Conservation (phyloP, 441 rosid genomes). For the Bruguiera hainesii region DNA sequence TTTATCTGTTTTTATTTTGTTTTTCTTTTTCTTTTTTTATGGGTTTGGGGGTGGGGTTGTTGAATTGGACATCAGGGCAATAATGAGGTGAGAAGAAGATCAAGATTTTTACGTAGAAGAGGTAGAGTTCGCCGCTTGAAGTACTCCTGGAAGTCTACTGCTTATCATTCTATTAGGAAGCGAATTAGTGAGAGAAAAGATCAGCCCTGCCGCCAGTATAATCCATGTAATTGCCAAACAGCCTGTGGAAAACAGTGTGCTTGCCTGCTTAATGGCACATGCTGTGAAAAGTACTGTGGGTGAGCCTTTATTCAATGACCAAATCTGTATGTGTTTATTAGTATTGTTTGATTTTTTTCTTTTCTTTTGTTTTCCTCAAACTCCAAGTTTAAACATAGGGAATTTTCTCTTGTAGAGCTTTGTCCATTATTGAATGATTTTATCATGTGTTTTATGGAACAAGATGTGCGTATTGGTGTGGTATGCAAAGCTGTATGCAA, state of each 20-base stretch:
- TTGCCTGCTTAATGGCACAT: conserved; percentile 88
- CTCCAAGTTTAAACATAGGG: neutral
- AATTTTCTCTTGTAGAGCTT: neutral
- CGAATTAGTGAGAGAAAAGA: conserved; percentile 91
- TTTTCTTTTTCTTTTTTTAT: neutral
- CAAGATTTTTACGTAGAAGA: conserved; percentile 89
- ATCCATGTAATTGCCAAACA: conserved; percentile 91
- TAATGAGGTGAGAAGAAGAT: conserved; percentile 88
- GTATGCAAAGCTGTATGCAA: too few relatives aligned
- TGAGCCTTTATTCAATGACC: conserved; percentile 36
- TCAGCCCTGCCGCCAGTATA: conserved; percentile 98
- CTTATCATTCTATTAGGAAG: conserved; percentile 94
- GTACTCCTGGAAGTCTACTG: conserved; percentile 99
- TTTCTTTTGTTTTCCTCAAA: neutral
- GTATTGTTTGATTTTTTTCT: neutral
- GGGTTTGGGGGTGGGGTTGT: conserved; percentile 7
- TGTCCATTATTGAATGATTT: neutral
- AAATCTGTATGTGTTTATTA: neutral
- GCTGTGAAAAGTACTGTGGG: conserved; percentile 99
- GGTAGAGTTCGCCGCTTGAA: conserved; percentile 96
- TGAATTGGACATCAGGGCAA: conserved; percentile 45
- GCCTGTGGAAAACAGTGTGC: conserved; percentile 94
- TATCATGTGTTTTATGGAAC: conserved; percentile 6
- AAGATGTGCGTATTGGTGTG: neutral
- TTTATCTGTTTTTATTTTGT: neutral